Evolutionary conservation across 106 monocot genomes (phyloP).

Genomic region (Dendrobium catenatum): DNA sequence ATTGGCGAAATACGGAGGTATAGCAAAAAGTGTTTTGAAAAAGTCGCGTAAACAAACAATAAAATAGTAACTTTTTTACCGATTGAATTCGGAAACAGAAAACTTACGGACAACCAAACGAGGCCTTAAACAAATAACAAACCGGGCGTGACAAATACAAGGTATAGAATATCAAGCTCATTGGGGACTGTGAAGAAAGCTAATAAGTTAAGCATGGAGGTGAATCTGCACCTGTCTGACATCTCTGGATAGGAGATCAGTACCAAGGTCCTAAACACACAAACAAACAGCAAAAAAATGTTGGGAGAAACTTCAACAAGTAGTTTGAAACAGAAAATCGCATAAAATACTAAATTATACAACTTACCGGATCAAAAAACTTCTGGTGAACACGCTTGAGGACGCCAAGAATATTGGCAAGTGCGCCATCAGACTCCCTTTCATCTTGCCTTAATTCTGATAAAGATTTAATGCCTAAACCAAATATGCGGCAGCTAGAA

Average conservation of each 20-base stretch:
- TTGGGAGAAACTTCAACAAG: neutral
- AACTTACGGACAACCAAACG: too few species aligned
- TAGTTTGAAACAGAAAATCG: neutral
- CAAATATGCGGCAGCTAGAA: slow-evolving; percentile 60
- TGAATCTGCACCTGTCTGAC: slow-evolving; percentile 48
- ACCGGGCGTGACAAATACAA: too few species aligned
- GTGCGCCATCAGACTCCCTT: slow-evolving; percentile 71
- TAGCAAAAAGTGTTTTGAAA: too few species aligned
- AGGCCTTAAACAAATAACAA: too few species aligned
- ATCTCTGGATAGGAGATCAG: slow-evolving; percentile 47
- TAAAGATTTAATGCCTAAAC: slow-evolving; percentile 38
- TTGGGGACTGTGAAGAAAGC: neutral
- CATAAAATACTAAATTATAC: neutral
- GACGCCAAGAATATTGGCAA: slow-evolving; percentile 59
- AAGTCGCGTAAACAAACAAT: too few species aligned
- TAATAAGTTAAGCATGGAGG: neutral
- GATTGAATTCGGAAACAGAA: too few species aligned
- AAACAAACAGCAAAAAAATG: neutral
- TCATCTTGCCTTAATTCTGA: slow-evolving; percentile 69
- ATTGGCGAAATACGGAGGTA: too few species aligned
- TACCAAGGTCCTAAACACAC: slow-evolving; percentile 28
- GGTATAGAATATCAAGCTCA: neutral
- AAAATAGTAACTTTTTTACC: too few species aligned
- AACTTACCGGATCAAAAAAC: slow-evolving; percentile 78
- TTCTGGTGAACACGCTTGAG: slow-evolving; percentile 57